Conservation (phyloP, 192 early-diverging fungal genomes). For the Coemansia sp. region DNA sequence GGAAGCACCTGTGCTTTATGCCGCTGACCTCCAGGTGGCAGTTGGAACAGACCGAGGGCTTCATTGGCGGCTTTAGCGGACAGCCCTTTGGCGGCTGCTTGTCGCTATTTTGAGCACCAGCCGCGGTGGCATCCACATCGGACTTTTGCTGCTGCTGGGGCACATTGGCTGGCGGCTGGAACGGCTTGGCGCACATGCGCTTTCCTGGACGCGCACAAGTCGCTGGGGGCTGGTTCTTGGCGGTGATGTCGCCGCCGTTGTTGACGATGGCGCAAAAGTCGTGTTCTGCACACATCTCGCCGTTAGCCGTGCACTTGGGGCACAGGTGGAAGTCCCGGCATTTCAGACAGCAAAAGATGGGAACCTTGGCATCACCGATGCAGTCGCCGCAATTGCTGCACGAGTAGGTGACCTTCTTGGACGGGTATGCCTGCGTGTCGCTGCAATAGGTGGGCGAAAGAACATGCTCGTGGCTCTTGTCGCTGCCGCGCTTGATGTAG, state of each 20-base stretch:
- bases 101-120: neutral
- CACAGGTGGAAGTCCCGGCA: slow-evolving; percentile 42
- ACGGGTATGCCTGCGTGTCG: slow-evolving; percentile 20
- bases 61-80: neutral
- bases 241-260: neutral
- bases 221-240: slow-evolving; percentile 4
- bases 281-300: slow-evolving; percentile 51
- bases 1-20: slow-evolving; percentile 58
- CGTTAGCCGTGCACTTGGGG: slow-evolving; percentile 10
- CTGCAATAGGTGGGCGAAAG: slow-evolving; percentile 17
- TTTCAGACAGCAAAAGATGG: slow-evolving; percentile 28
- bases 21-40: slow-evolving; percentile 55
- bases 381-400: slow-evolving; percentile 31
- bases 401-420: slow-evolving; percentile 6
- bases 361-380: slow-evolving; percentile 1
- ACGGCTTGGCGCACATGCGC: neutral
- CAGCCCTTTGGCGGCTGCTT: slow-evolving; percentile 1
- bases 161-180: neutral
- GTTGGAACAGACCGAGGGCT: slow-evolving; percentile 51
- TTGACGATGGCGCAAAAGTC: slow-evolving; percentile 37
- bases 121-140: neutral
- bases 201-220: no score
- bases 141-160: neutral
- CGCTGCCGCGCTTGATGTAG: slow-evolving; percentile 19
- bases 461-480: slow-evolving; percentile 17